Percentiles rank a stretch among this genome's conserved stretches.
Evolutionary conservation across 176 grass and related monocot genomes (phyloP).

Genomic region (Aegilops longissima): DNA sequence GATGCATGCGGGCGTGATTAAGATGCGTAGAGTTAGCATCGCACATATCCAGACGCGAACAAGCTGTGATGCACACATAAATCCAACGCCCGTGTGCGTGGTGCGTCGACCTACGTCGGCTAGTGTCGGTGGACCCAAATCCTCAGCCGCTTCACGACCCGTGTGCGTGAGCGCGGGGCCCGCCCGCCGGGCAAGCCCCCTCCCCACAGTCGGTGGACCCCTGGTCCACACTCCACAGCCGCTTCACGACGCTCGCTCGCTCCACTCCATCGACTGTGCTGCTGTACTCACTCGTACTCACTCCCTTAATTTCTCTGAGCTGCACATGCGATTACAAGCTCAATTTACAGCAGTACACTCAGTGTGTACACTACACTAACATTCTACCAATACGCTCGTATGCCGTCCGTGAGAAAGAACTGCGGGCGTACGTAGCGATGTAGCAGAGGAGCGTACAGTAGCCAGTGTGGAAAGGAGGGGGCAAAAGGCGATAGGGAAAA

Average conservation of each 20-base stretch:
- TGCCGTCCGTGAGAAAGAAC: no score
- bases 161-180: neutral
- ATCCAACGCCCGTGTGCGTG: conserved; percentile 6
- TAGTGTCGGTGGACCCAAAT: conserved; percentile 4
- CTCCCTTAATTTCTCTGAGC: conserved; percentile 31
- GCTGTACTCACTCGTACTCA: neutral
- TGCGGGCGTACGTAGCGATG: neutral
- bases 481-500: conserved; percentile 45
- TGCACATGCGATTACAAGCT: neutral
- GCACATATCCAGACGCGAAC: neutral
- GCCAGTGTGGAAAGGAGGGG: conserved; percentile 35
- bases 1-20: neutral
- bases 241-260: conserved; percentile 38
- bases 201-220: conserved; percentile 39
- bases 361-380: neutral
- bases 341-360: neutral
- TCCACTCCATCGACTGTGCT: conserved; percentile 21
- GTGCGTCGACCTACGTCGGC: conserved; percentile 1
- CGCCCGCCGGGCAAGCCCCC: neutral
- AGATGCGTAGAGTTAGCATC: neutral
- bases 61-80: neutral
- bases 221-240: conserved; percentile 23
- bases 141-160: conserved; percentile 12
- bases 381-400: no score
- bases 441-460: conserved; percentile 18